Evolutionary conservation across 2,329 filamentous ascomycete genomes (phyloP).

Genomic region (Coniochaeta hoffmannii): DNA sequence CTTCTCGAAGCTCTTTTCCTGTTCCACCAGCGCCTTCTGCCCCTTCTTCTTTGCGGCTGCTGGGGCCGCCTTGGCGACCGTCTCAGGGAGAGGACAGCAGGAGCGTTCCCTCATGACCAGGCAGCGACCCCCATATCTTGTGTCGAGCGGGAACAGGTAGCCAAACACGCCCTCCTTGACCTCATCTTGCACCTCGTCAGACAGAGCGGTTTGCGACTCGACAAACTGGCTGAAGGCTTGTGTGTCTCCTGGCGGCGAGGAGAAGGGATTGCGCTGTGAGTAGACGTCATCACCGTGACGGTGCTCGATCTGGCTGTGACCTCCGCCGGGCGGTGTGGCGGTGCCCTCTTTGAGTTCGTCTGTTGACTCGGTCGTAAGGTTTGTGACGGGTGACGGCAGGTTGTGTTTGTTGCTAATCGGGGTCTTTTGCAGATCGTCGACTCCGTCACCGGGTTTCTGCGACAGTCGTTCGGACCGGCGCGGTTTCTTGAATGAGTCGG

Average conservation of each 20-base stretch:
- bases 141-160: conserved; percentile 78
- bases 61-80: conserved; percentile 24
- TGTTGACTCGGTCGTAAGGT: conserved; percentile 43
- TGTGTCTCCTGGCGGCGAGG: conserved; percentile 59
- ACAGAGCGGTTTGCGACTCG: conserved; percentile 62
- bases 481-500: conserved; percentile 68
- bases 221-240: conserved; percentile 75
- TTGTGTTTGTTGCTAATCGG: conserved; percentile 57
- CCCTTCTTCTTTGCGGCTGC: conserved; percentile 29
- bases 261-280: conserved; percentile 34
- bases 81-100: conserved; percentile 56
- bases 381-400: conserved; percentile 73
- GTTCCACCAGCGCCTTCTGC: conserved; percentile 34
- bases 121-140: conserved; percentile 57
- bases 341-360: conserved; percentile 63
- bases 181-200: conserved; percentile 81
- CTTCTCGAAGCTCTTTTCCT: conserved; percentile 53
- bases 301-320: conserved; percentile 41
- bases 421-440: conserved; percentile 40
- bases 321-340: conserved; percentile 57
- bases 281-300: conserved; percentile 41
- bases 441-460: conserved; percentile 15
- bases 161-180: conserved; percentile 86
- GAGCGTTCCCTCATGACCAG: conserved; percentile 67
- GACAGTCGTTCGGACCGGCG: conserved; percentile 69